Evolutionary conservation across 163 green algal genomes (phyloP), one percentile per base, ranked within the genome.

Genomic region (Botryococcus braunii): DNA sequence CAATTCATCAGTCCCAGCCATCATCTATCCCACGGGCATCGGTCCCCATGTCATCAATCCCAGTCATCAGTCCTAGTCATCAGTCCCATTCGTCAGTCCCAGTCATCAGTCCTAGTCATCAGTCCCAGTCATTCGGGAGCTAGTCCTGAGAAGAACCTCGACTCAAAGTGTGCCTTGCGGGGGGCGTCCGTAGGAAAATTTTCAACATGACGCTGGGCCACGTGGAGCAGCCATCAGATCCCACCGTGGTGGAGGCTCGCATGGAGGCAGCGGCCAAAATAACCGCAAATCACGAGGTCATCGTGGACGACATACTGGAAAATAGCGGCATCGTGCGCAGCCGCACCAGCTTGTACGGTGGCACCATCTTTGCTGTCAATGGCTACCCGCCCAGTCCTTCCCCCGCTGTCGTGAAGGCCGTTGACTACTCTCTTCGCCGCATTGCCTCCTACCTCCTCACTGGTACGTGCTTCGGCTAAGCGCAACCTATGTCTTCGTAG

Each of bases 221-320:
- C 61, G 1, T 8, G 25, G 23, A 36, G 35, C 6, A 39, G 50
- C 11, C 35, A 56, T 17, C 46, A 69, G 9, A 31, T 21, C 9
- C 34, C n/a, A n/a, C n/a, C n/a, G n/a, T 36, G 11, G 36, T 36
- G 66, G 41, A 11, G 4, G 71, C 65, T 9, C 52, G 71, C 27
- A 35, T 46, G 9, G 72, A 78, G 36, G 72, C 67, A 17, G 72
- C 72, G n/a, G 72, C 72, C n/a, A 78, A 78, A 55, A n/a, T 78
- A 2, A 43, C n/a, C 56, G 50, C 31, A 23, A 78, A 78, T 55
- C 57, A 60, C 13, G 48, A 70, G 4, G 62, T 55, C 23, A 48
- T 78, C 11, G 23, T 70, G 8, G 38, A 55, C 27, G 68, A 71
- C 39, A 66, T 74, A 11, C 46, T 74, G 32, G 55, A 68, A 23